Percentiles rank a stretch among this genome's conserved stretches.
Evolutionary conservation across 768 basidiomycete genomes (phyloP).

Genomic region (Tylopilus rubrobrunneus): DNA sequence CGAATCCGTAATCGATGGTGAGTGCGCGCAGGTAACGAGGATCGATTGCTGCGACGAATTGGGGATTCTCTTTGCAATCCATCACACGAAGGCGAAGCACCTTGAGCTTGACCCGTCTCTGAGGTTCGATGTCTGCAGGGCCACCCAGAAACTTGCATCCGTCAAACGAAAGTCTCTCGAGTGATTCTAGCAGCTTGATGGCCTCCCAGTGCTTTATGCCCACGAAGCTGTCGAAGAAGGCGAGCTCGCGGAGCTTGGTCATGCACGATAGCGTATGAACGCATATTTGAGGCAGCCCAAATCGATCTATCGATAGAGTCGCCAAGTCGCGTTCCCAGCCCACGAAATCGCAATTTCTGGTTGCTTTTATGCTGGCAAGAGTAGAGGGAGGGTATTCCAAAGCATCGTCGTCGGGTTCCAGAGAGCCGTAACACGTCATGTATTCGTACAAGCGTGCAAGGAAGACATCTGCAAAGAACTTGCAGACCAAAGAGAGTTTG

Average conservation of each 20-base stretch:
- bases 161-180: conserved; percentile 16
- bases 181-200: conserved; percentile 7
- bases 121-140: not conserved
- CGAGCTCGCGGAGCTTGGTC: conserved; percentile 14
- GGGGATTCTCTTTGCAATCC: not conserved
- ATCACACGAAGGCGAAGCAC: not conserved
- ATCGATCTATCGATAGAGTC: not conserved
- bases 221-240: conserved; percentile 8
- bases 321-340: not conserved
- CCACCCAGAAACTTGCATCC: not conserved
- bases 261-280: conserved; percentile 10
- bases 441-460: conserved; percentile 38
- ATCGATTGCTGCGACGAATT: not conserved
- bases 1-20: no score
- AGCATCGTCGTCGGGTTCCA: conserved; percentile 9
- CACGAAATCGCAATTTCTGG: conserved; percentile 23
- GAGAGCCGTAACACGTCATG: conserved; percentile 19
- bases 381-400: no score
- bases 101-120: not conserved
- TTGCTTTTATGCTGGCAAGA: conserved; percentile 5
- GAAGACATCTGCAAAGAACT: conserved; percentile 37
- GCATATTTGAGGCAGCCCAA: not conserved
- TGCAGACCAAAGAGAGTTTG: conserved; percentile 39
- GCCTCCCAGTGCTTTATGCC: conserved; percentile 11
- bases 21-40: not conserved